These are phyloP conservation scores for Barbarea vulgaris DNA, from an alignment of 345 rosid genomes.

Conservation along the genomic window DNA sequence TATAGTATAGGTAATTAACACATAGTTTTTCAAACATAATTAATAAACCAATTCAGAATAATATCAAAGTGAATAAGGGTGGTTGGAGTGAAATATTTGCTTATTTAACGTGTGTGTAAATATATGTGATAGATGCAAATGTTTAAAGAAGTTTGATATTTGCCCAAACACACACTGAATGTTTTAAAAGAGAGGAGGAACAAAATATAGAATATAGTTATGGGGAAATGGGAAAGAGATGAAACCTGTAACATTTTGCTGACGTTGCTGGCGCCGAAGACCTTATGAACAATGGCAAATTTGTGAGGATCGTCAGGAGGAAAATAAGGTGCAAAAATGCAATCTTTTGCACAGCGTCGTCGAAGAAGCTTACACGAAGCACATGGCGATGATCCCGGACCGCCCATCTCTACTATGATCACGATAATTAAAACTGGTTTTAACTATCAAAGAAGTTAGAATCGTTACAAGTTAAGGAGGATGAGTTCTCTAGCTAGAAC, in stretches of 20 bases:
- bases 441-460: neutral
- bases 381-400: constrained; percentile 69
- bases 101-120: neutral
- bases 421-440: neutral
- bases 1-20: neutral
- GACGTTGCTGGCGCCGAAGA: constrained; percentile 87
- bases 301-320: constrained; percentile 84
- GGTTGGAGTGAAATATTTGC: neutral
- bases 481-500: constrained; percentile 19
- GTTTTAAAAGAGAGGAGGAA: neutral
- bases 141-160: neutral
- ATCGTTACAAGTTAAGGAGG: neutral
- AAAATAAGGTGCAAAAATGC: constrained; percentile 89
- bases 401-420: constrained; percentile 43
- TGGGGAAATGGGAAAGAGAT: constrained; percentile 10
- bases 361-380: constrained; percentile 82
- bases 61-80: neutral
- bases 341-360: constrained; percentile 80
- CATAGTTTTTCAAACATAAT: constrained; percentile 1
- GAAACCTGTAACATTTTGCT: constrained; percentile 87
- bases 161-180: constrained; percentile 6
- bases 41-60: neutral
- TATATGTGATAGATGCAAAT: neutral
- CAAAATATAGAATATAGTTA: neutral
- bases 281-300: constrained; percentile 83